These are phyloP conservation scores for Sporopachydermia lactativora DNA, from an alignment of 805 yeast genomes.

Conservation along the genomic window DNA sequence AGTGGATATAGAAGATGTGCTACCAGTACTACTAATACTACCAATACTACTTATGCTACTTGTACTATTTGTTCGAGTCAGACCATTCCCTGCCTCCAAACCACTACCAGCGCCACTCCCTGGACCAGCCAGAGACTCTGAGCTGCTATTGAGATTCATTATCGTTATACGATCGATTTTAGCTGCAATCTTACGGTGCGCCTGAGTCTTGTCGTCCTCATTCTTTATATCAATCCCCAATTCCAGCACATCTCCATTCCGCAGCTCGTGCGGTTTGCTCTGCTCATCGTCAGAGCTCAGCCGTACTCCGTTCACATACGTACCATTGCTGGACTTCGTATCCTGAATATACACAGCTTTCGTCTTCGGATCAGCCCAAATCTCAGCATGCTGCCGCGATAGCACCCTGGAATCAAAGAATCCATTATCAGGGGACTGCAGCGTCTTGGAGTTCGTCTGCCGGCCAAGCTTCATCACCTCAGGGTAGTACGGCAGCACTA, in stretches of 20 bases:
- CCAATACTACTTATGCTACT: neutral
- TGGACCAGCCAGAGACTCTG: neutral
- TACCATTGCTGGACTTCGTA: constrained; percentile 86
- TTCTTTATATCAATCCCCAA: constrained; percentile 72
- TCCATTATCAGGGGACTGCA: constrained; percentile 63
- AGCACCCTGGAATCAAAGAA: constrained; percentile 89
- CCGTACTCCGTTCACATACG: constrained; percentile 70
- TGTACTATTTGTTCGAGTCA: neutral
- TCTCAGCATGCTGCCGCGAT: constrained; percentile 86
- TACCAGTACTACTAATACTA: neutral
- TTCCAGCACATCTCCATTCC: constrained; percentile 78
- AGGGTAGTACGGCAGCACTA: constrained; percentile 71
- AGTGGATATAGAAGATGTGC: constrained; percentile 7
- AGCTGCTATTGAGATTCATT: constrained; percentile 26
- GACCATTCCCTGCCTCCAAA: constrained; percentile 8
- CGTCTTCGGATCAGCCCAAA: constrained; percentile 50
- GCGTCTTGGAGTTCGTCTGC: constrained; percentile 44
- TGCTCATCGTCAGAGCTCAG: constrained; percentile 39
- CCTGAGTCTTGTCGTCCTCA: constrained; percentile 33
- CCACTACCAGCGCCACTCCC: neutral
- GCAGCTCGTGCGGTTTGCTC: constrained; percentile 39
- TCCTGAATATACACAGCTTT: constrained; percentile 71
- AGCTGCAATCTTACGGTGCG: constrained; percentile 81
- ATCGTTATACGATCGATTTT: constrained; percentile 60
- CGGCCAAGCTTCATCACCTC: constrained; percentile 80